These are phyloP conservation scores for Neurospora sp. DNA, from an alignment of 495 filamentous ascomycete species.

Conservation along the genomic window DNA sequence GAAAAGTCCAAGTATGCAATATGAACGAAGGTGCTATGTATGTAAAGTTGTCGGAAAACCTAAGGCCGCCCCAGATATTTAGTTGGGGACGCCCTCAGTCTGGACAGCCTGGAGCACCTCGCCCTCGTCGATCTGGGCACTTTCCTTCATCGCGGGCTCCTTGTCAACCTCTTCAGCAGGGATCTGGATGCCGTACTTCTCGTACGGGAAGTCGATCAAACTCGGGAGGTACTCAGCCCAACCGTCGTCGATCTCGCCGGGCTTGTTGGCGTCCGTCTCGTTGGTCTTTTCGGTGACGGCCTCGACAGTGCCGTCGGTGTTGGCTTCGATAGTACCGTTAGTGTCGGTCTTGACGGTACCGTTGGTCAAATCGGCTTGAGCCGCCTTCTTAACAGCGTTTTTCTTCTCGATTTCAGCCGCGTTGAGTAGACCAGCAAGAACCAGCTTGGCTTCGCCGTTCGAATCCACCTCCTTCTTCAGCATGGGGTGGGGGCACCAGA, in stretches of 20 bases:
- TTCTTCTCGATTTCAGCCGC: conserved; percentile 46
- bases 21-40: background rate
- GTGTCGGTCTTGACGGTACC: too few species aligned
- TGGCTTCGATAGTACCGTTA: conserved; percentile 25
- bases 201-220: conserved; percentile 64
- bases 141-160: conserved; percentile 25
- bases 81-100: background rate
- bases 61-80: too few species aligned
- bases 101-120: conserved; percentile 13
- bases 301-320: conserved; percentile 35
- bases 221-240: conserved; percentile 55
- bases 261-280: conserved; percentile 43
- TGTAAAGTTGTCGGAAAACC: too few species aligned
- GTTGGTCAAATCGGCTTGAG: too few species aligned
- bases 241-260: conserved; percentile 59
- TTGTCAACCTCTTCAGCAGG: conserved; percentile 28
- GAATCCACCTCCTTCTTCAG: conserved; percentile 57
- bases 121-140: conserved; percentile 7
- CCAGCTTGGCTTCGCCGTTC: conserved; percentile 60
- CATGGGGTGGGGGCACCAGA: conserved; percentile 84
- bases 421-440: conserved; percentile 74
- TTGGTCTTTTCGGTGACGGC: conserved; percentile 47
- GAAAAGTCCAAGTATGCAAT: background rate
- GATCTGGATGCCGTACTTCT: conserved; percentile 54
- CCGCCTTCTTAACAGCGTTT: conserved; percentile 50